Evolutionary conservation across 2,329 filamentous ascomycete species (phyloP), one percentile per base, ranked within the genome.

Genomic region (Lojkania enalia): DNA sequence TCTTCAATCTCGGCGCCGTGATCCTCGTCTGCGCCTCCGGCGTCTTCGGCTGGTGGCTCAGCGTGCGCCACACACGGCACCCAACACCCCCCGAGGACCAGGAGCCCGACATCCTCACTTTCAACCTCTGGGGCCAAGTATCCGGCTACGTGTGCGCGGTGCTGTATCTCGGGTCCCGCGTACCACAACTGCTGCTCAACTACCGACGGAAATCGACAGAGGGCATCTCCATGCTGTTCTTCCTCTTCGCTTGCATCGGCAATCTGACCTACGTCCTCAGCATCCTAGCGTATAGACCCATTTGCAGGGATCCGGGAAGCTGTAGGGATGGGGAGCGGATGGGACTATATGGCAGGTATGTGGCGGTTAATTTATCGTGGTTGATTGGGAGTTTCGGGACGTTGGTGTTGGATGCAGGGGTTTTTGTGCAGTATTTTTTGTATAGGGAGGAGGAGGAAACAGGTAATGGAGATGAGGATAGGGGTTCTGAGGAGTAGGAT

Each of bases 231-330:
- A 84, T 96, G 73, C 79, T 97, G 9, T 99, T 97, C 73, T 97
- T 97, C 74, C 77, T 97, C 16, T 97, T 99, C 67, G 94, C 94
- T 3, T 97, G 92, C 65, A 82, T 97, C 4, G 94, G 94, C 2
- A 99, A 99, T 67, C 70, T 96, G 54, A 96, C 91, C 0, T 97
- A 95, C 62, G 91, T 96, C 14, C 75, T 96, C 27, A 91, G 86
- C 27, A 97, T 99, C 57, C 79, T 97, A 52, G 91, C 90, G 1
- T 97, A 90, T 63, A 88, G 91, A 47, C 89, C 91, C 0, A 74
- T 80, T 20, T 95, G 89, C 55, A 44, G 46, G 45, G 42, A 54
- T 46, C 61, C 38, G 15, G 61, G 67, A 12, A 21, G 31, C 4
- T 96, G 91, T 71, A 68, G 67, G 19, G 72, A 77, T 0, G 87